phyloP scores from a whole-genome alignment of 192 early-diverging fungal genomes.

The Backusella australiensis region DNA sequence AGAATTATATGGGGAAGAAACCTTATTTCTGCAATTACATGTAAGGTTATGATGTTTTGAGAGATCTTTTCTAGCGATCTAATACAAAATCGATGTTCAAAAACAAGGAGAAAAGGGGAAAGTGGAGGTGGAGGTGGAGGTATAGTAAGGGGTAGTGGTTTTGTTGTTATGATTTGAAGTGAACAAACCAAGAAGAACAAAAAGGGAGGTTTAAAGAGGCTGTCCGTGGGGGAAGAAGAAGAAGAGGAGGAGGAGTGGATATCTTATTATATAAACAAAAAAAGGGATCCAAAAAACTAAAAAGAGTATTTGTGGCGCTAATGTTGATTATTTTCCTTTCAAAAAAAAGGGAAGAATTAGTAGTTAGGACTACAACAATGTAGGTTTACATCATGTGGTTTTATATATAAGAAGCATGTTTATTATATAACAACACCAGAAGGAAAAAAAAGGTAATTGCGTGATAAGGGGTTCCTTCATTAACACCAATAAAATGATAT shows the following conservation, averaged over 20 bases:
- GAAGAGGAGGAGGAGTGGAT: not conserved
- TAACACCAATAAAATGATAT: not conserved
- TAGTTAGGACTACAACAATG: conserved; percentile 2
- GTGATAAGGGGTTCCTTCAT: not conserved
- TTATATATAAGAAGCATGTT: not conserved
- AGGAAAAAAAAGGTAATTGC: not conserved
- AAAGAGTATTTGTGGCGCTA: not conserved
- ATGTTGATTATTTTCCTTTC: not conserved
- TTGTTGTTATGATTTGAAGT: not conserved
- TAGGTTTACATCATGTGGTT: not conserved
- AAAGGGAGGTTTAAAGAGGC: not conserved
- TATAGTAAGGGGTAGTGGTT: not conserved
- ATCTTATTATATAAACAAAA: not conserved
- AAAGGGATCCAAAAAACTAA: not conserved
- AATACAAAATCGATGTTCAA: not conserved
- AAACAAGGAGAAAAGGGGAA: not conserved
- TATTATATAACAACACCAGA: not conserved
- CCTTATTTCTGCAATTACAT: not conserved
- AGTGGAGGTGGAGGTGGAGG: not conserved
- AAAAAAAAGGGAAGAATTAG: not conserved
- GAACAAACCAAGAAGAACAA: not conserved
- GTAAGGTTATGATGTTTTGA: not conserved
- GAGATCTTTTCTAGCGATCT: not conserved
- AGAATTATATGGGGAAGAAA: conserved; percentile 7
- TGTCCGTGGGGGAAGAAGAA: not conserved